phyloP scores from a whole-genome alignment of 441 rosid species.

The Biscutella laevigata region DNA sequence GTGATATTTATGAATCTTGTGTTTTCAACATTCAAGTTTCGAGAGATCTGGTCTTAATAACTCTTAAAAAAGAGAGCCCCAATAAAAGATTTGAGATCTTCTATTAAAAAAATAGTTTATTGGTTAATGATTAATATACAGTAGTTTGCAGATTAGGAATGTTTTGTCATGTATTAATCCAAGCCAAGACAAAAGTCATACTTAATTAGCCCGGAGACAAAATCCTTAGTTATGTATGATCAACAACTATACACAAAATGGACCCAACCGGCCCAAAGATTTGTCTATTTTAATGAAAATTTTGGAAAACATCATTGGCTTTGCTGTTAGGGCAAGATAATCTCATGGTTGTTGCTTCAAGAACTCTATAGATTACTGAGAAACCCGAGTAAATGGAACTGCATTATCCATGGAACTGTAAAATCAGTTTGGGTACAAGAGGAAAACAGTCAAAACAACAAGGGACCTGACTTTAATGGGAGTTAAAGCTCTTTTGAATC shows the following conservation, averaged over 20 bases:
- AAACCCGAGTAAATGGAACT: background rate
- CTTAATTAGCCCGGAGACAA: background rate
- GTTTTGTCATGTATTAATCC: slow-evolving; percentile 8
- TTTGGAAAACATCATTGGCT: background rate
- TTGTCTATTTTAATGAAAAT: no score
- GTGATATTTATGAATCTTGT: no score
- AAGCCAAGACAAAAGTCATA: slow-evolving; percentile 3
- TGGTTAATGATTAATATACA: background rate
- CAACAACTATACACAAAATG: no score
- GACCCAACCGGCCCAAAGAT: no score
- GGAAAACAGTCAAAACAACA: background rate
- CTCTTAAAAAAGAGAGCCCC: background rate
- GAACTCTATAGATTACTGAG: background rate
- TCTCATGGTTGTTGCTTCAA: slow-evolving; percentile 1
- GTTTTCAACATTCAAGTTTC: background rate
- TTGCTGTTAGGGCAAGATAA: background rate
- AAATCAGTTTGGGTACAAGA: slow-evolving; percentile 3
- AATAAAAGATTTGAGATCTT: background rate
- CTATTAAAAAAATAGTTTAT: background rate
- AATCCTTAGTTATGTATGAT: background rate
- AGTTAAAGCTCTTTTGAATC: slow-evolving; percentile 17
- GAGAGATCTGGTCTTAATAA: background rate
- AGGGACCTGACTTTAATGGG: background rate
- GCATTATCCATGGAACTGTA: background rate
- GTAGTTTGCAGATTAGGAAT: slow-evolving; percentile 17